Base-by-base conservation (phyloP, 768 basidiomycete species). In the Amanita subjunquillea region DNA sequence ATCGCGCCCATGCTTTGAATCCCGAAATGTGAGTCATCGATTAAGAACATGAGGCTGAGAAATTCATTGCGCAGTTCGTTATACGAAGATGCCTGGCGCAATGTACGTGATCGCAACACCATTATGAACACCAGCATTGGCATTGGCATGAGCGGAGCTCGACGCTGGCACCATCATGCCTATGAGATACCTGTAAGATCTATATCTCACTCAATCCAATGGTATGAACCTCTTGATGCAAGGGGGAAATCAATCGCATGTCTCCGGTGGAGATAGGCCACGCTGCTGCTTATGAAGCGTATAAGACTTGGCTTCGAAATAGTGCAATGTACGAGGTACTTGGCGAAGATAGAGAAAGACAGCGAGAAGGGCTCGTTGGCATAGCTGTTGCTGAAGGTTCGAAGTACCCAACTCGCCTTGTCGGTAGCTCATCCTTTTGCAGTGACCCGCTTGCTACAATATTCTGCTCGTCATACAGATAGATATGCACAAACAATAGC, bases 231-330 rank as follows among this genome's bases (percentile, higher is more conserved):
- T 49, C 29, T 17, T 48, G 27, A 25, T 38, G 20, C 49, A 46
- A 85, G 82, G 73, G 76, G 37, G 77, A 79, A 53, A 63, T 82
- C 15, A 65, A 63, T 48, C 63, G 67, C 40, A 69, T 87, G 66
- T 63, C 70, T 5, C 81, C 85, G 0, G 59, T 66, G 15, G 83
- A 87, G 53, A 74, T 90, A 15, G 87, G 87, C 0, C 77, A 83
- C 57, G 87, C 87, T 3, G 86, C 86, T 8, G 86, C 83, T 2
- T 88, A 86, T 61, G 85, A 88, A 63, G 85, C 85, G 0, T 82
- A 83, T 63, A 74, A 85, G 13, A 75, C 75, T 25, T 83, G 82
- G 79, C 78, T 78, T 48, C 73, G 79, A 58, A 78, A 81, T 57
- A 75, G 64, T 38, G 69, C 66, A 5, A 70, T 83, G 41, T 78